phyloP scores from a whole-genome alignment of 2,329 filamentous ascomycete genomes.

The Harringtonia lauricola region DNA sequence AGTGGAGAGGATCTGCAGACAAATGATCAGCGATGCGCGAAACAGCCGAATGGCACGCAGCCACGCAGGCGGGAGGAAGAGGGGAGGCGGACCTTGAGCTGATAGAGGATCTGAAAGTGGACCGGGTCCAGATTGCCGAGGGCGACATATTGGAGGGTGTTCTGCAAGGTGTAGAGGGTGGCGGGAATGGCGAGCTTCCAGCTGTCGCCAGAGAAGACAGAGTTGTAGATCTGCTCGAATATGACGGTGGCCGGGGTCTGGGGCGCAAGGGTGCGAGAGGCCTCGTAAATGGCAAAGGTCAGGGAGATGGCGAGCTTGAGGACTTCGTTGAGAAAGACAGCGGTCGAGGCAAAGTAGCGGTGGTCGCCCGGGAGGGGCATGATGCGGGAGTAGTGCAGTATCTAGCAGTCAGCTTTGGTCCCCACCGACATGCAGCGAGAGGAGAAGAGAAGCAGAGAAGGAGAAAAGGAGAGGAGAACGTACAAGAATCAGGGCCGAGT shows the following conservation, averaged over 20 bases:
- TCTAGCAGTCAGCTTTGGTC: not conserved
- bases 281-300: constrained; percentile 79
- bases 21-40: not conserved
- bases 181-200: constrained; percentile 93
- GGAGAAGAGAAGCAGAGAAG: not conserved
- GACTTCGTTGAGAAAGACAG: constrained; percentile 86
- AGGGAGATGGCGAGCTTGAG: constrained; percentile 81
- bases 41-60: no score
- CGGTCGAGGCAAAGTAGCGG: constrained; percentile 87
- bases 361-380: constrained; percentile 80
- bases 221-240: constrained; percentile 66
- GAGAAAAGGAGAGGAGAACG: constrained; percentile 12
- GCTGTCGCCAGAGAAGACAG: constrained; percentile 79
- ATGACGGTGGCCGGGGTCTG: constrained; percentile 72
- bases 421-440: no score
- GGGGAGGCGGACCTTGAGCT: constrained; percentile 57
- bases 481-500: constrained; percentile 67
- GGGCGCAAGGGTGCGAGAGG: constrained; percentile 64
- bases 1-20: constrained; percentile 62
- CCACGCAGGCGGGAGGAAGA: no score
- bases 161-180: constrained; percentile 79
- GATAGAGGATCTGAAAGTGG: constrained; percentile 87
- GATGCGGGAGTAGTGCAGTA: constrained; percentile 83
- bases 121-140: constrained; percentile 86
- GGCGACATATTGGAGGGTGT: constrained; percentile 86